Evolutionary conservation across 2,329 filamentous ascomycete genomes (phyloP).

Genomic region (Neonectria neomacrospora): DNA sequence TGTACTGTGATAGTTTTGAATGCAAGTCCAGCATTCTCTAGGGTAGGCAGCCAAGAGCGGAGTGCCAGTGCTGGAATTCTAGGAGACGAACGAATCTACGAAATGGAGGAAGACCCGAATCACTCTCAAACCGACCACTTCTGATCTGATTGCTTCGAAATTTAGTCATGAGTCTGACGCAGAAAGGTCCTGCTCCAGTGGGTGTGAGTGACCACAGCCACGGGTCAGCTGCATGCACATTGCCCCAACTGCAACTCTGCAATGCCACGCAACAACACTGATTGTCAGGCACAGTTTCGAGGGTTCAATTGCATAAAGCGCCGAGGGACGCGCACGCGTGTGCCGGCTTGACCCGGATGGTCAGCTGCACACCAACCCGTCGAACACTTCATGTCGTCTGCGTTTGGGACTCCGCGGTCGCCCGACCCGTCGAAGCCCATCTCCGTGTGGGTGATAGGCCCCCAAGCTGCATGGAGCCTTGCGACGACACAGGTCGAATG

Average conservation of each 20-base stretch:
- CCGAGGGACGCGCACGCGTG: neutral
- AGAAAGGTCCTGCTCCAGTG: neutral
- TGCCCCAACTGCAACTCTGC: neutral
- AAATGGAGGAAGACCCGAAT: neutral
- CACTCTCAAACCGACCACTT: neutral
- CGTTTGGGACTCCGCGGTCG: slow-evolving; percentile 16
- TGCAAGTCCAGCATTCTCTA: no score
- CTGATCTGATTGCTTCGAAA: slow-evolving; percentile 6
- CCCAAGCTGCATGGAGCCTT: slow-evolving; percentile 2
- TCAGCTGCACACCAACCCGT: slow-evolving; percentile 17
- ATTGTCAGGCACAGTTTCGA: slow-evolving; percentile 1
- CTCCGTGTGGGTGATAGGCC: neutral
- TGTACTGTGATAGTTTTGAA: no score
- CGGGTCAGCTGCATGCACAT: slow-evolving; percentile 15
- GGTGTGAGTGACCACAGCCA: slow-evolving; percentile 6
- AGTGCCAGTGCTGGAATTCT: no score
- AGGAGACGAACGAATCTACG: neutral
- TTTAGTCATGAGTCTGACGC: slow-evolving; percentile 3
- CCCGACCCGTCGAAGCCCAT: slow-evolving; percentile 8
- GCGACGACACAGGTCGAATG: neutral
- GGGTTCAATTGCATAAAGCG: neutral
- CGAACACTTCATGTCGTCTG: neutral
- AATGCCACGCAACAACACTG: slow-evolving; percentile 9
- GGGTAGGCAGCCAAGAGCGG: no score
- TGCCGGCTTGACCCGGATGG: slow-evolving; percentile 12